Evolutionary conservation across 2,329 filamentous ascomycete genomes (phyloP), one percentile per base, ranked within the genome.

Genomic region (Grosmannia serpens): DNA sequence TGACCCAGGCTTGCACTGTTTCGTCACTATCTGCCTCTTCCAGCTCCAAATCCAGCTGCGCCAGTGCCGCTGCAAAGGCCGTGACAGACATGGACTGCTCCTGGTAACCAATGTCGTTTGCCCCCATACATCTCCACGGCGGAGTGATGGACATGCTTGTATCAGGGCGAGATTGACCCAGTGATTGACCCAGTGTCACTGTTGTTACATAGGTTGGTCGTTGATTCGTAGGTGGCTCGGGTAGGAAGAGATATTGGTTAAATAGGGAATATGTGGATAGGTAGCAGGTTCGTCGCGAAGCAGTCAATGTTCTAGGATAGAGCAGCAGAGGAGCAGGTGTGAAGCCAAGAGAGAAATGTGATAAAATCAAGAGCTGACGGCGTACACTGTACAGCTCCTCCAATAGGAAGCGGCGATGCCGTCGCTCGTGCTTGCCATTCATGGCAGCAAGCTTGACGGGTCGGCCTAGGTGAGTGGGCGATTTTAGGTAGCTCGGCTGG

Each of bases 11-110:
- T 22, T 51, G 41, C 6, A 59, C 58, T 15, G 29, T 41, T 1
- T 35, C 22, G 22, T 38, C 22, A 22, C 31, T 53, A 38, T 11
- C 15, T 3, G 54, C 15, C 15, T 31, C 15, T 26, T 17, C 38
- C 20, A 11, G 20, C 9, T 20, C 38, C 15, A 11, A 27, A 8
- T 31, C 24, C 1, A 57, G 54, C 38, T 50, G 38, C 2, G 49
- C 54, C 29, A 59, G 55, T 15, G 58, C 53, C 8, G 47, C n/a
- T 7, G 58, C 53, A 53, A 59, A 59, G 29, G 49, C 50, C 8
- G 35, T 3, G 8, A 53, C 22, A 2, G 58, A 53, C 8, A 56
- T 27, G 17, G 24, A 13, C 9, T 38, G 49, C 2, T 7, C 46
- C 31, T 20, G 44, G 26, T 13, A 26, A 4, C 17, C 20, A 20